These are phyloP conservation scores for Exsudoporus frostii DNA, from an alignment of 768 basidiomycete species.

Conservation along the genomic window DNA sequence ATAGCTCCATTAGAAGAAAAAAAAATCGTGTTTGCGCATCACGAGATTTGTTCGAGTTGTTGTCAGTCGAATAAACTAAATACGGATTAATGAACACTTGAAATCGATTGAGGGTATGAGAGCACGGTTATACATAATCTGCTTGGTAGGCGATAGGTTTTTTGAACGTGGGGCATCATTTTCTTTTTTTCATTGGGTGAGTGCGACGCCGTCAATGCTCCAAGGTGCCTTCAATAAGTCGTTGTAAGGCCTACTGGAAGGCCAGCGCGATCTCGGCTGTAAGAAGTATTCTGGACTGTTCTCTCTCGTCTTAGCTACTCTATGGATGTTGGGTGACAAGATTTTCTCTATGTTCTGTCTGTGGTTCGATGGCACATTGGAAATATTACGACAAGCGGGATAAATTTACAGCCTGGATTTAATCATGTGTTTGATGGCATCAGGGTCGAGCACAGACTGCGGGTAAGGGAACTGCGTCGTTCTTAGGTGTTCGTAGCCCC, in stretches of 20 bases:
- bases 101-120: too few species aligned
- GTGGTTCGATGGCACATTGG: too few species aligned
- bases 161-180: not conserved
- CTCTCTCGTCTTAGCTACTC: not conserved
- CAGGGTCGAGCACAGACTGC: conserved; percentile 57
- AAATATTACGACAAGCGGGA: not conserved
- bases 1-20: not conserved
- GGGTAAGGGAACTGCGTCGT: conserved; percentile 56
- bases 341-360: too few species aligned
- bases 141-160: not conserved
- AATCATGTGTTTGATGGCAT: conserved; percentile 46
- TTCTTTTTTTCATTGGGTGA: too few species aligned
- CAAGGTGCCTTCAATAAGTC: too few species aligned
- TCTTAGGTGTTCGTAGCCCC: conserved; percentile 56
- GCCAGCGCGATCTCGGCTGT: too few species aligned
- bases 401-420: conserved; percentile 38
- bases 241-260: too few species aligned
- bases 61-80: not conserved
- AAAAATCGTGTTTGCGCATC: conserved; percentile 1
- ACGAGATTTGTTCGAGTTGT: not conserved
- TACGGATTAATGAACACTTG: not conserved
- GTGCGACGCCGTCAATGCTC: too few species aligned
- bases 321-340: not conserved
- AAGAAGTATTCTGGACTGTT: not conserved
- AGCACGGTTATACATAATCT: too few species aligned